Percentiles rank a stretch among this genome's conserved stretches.
Evolutionary conservation across 371 early-diverging fungal species (phyloP).

Genomic region (Circinella minor): DNA sequence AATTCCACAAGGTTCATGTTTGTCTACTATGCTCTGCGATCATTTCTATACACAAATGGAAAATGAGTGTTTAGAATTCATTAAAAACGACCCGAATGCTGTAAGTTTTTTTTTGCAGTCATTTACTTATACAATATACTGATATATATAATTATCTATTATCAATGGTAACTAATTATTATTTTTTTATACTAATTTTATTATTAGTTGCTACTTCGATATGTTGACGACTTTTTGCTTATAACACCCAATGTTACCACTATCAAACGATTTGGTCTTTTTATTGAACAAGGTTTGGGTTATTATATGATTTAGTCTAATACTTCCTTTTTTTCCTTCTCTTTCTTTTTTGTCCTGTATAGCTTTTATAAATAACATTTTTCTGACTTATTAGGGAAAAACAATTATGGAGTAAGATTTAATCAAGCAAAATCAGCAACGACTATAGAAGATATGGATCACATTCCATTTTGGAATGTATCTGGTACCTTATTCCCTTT

Average conservation of each 20-base stretch:
- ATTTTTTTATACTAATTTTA: not conserved
- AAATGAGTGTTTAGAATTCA: constrained; percentile 24
- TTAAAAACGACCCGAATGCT: constrained; percentile 24
- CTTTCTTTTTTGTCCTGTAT: too few species aligned
- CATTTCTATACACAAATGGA: constrained; percentile 81
- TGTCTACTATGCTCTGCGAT: constrained; percentile 86
- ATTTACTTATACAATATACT: too few species aligned
- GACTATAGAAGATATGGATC: too few species aligned
- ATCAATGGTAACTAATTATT: not conserved
- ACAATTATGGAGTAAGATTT: too few species aligned
- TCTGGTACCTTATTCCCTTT: too few species aligned
- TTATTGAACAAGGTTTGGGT: not conserved
- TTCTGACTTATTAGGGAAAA: too few species aligned
- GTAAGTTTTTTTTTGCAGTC: constrained; percentile 15
- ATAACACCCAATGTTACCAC: constrained; percentile 66
- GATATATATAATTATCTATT: not conserved
- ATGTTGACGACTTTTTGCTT: constrained; percentile 85
- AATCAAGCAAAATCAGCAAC: too few species aligned
- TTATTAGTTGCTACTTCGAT: constrained; percentile 67
- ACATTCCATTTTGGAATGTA: too few species aligned
- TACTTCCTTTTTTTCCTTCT: too few species aligned
- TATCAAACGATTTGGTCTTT: constrained; percentile 9
- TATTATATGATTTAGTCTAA: too few species aligned
- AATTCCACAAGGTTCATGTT: constrained; percentile 89
- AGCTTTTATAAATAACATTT: too few species aligned